Base-by-base conservation (phyloP, 2,329 filamentous ascomycete species). In the Bipolaris oryzae region DNA sequence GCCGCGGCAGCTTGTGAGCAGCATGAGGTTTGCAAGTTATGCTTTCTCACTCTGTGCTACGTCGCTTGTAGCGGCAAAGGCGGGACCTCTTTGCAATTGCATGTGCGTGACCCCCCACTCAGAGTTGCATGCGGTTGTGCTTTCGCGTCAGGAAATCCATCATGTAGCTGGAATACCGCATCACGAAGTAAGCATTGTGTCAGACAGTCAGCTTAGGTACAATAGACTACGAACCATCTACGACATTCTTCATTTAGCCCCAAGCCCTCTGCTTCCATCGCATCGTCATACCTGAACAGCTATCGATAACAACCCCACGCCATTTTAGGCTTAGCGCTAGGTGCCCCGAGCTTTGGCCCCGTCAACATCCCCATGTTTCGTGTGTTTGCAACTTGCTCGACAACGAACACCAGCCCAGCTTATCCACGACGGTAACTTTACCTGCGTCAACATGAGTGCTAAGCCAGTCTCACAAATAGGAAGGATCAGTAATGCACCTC, bases 1-100 rank as follows among this genome's bases (percentile, higher is more conserved):
- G 89, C 72, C 87, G 90, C 66, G 88, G 90, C 18, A 89, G 83
- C 70, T 75, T 88, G 58, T 88, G 72, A 78, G 53, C n/a, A 16
- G 20, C 20, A 39, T 9, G 21, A 6, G 20, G n/a, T 16, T 18
- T 31, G 33, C 25, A 13, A 39, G 13, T 13, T 34, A 43, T 20
- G 18, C 16, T 38, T 28, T 21, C 25, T 33, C 55, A 37, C 9
- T 10, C 37, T 35, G 23, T 45, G 21, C 7, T 37, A 11, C 43
- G 39, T 20, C 20, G 13, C 41, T 44, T 55, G 53, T 35, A 33
- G 28, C 10, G 23, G 18, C 23, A 44, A 18, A 31, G 23, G 42
- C 21, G 21, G 7, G 31, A 15, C 43, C 39, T 21, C 20, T 33
- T 37, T 54, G 55, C 37, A 45, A 53, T 13, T 16, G 49, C 56